These are phyloP conservation scores for Suillus bovinus DNA, from an alignment of 768 basidiomycete genomes.

Conservation along the genomic window DNA sequence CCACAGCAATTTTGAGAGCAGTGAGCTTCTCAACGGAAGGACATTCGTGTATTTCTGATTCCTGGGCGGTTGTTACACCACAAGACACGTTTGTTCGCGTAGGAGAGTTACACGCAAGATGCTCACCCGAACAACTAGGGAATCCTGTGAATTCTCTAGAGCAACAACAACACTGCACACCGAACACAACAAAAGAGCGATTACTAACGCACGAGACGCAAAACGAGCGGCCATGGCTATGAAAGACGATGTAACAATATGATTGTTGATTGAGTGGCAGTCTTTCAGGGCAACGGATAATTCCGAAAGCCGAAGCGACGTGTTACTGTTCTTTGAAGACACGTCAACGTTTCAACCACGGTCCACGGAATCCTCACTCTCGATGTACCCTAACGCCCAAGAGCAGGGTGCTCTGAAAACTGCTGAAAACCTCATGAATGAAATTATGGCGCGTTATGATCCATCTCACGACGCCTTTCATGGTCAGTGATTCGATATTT, in stretches of 20 bases:
- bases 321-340: too few species aligned
- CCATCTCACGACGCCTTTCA: constrained; percentile 81
- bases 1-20: constrained; percentile 59
- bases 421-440: constrained; percentile 69
- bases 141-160: constrained; percentile 20
- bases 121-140: constrained; percentile 33
- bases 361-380: neutral
- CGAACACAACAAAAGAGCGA: constrained; percentile 47
- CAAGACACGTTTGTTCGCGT: constrained; percentile 15
- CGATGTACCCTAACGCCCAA: constrained; percentile 52
- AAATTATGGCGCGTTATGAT: constrained; percentile 76
- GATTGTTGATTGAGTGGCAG: neutral
- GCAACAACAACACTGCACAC: constrained; percentile 21
- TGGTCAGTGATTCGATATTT: constrained; percentile 45
- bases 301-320: constrained; percentile 24
- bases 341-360: neutral
- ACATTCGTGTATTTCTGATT: constrained; percentile 45
- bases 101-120: constrained; percentile 11
- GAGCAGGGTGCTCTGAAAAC: constrained; percentile 54
- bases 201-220: constrained; percentile 28
- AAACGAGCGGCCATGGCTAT: constrained; percentile 21
- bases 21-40: constrained; percentile 47
- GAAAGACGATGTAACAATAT: constrained; percentile 4
- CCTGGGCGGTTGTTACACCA: constrained; percentile 29
- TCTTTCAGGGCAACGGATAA: constrained; percentile 12